A percentile compares a stretch with the other conserved stretches of the same genome.
These are phyloP conservation scores for Apostasia shenzhenica DNA, from an alignment of 106 monocot species.

Conservation along the genomic window DNA sequence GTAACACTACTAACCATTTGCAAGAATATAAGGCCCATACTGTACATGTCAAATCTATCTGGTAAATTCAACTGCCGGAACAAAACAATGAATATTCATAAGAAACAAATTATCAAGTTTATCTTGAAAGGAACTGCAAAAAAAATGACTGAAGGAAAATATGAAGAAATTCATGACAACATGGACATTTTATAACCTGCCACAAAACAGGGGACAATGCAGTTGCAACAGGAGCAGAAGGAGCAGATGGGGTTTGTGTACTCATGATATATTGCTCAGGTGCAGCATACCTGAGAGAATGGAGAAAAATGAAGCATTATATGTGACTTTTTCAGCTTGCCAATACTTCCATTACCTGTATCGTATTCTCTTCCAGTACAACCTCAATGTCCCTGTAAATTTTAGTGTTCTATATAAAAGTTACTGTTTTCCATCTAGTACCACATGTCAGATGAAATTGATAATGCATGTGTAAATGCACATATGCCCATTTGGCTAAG, in stretches of 20 bases:
- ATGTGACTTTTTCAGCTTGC: background rate
- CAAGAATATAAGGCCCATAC: constrained; percentile 85
- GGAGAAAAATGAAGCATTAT: background rate
- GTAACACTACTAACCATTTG: constrained; percentile 65
- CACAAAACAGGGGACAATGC: constrained; percentile 90
- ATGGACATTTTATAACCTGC: constrained; percentile 48
- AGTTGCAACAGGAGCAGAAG: constrained; percentile 81
- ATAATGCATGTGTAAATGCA: too few species aligned
- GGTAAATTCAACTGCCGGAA: constrained; percentile 86
- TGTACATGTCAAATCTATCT: constrained; percentile 96
- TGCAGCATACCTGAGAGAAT: constrained; percentile 68
- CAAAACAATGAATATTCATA: background rate
- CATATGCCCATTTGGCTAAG: too few species aligned
- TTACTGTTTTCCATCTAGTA: too few species aligned
- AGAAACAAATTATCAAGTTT: background rate
- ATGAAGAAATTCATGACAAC: background rate
- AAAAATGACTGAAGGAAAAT: background rate
- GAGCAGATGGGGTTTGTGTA: constrained; percentile 91
- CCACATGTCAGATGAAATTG: too few species aligned
- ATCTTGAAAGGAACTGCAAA: background rate
- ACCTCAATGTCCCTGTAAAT: too few species aligned
- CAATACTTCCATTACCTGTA: too few species aligned
- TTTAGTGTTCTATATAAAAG: too few species aligned
- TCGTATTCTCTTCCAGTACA: too few species aligned
- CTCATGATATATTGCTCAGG: constrained; percentile 99